A percentile compares a stretch with the other conserved stretches of the same genome.
phyloP scores from a whole-genome alignment of 257 asterid genomes.

The Solanum chiquidenum region DNA sequence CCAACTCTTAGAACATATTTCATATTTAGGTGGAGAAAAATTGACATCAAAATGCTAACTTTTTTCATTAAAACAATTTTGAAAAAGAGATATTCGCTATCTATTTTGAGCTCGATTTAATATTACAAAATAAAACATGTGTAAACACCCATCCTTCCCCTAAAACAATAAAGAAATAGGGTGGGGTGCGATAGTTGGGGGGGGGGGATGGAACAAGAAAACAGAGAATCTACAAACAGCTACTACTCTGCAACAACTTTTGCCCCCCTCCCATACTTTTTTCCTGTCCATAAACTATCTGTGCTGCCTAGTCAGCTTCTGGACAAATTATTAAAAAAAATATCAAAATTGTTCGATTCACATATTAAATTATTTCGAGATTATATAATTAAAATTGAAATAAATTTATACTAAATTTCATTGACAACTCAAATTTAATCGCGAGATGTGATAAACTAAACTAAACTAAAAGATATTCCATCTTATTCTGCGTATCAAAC shows the following conservation, averaged over 20 bases:
- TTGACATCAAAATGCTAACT: too few relatives aligned
- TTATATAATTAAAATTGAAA: too few relatives aligned
- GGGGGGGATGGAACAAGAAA: neutral
- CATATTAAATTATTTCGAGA: too few relatives aligned
- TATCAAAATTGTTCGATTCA: neutral
- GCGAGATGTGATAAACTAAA: too few relatives aligned
- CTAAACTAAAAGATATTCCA: too few relatives aligned
- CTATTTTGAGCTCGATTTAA: rapidly evolving
- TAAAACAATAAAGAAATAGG: neutral
- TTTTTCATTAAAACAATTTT: too few relatives aligned
- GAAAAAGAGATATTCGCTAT: too few relatives aligned
- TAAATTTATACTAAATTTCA: too few relatives aligned
- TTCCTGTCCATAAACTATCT: neutral
- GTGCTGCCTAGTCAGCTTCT: neutral
- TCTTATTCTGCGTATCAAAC: neutral
- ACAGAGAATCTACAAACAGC: slow-evolving; percentile 18
- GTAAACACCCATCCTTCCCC: neutral
- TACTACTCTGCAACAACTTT: slow-evolving; percentile 5
- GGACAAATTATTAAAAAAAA: neutral
- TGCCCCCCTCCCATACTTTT: slow-evolving; percentile 4
- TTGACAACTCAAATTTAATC: too few relatives aligned
- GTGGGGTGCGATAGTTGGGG: too few relatives aligned
- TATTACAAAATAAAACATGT: neutral
- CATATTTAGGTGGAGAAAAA: neutral
- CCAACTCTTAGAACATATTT: neutral